phyloP scores from a whole-genome alignment of 352 stramenopile species.

The Peronospora destructor region DNA sequence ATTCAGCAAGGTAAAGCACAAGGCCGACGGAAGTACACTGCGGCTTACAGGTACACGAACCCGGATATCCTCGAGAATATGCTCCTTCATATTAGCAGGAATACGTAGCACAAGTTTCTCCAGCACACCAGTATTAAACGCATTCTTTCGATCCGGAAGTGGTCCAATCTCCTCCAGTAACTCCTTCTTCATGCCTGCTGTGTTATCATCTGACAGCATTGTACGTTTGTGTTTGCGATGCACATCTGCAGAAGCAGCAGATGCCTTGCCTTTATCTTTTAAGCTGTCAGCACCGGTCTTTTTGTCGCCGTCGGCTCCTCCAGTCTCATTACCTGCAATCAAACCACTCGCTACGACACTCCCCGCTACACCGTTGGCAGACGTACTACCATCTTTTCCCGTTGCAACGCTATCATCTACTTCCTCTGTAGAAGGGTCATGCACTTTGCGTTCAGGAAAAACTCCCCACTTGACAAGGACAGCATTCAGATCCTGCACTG shows the following conservation, averaged over 20 bases:
- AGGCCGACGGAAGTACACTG: conserved; percentile 44
- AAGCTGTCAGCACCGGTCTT: conserved; percentile 27
- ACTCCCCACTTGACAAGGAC: conserved; percentile 71
- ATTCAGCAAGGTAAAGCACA: conserved; percentile 80
- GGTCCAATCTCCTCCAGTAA: conserved; percentile 52
- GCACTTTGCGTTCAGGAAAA: conserved; percentile 50
- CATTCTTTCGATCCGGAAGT: conserved; percentile 56
- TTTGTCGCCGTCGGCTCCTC: conserved; percentile 37
- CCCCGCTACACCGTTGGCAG: conserved; percentile 23
- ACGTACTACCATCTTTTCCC: conserved; percentile 15
- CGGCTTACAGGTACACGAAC: conserved; percentile 49
- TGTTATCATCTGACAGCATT: conserved; percentile 32
- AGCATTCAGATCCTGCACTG: conserved; percentile 57
- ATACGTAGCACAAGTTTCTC: conserved; percentile 78
- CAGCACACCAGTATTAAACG: conserved; percentile 65
- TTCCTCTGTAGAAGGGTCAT: conserved; percentile 24
- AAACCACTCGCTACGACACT: conserved; percentile 3
- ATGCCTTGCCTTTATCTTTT: conserved; percentile 42
- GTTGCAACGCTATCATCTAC: conserved; percentile 17
- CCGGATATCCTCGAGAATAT: conserved; percentile 58
- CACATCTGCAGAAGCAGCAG: conserved; percentile 23
- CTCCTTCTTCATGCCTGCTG: conserved; percentile 39
- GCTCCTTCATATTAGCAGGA: conserved; percentile 51
- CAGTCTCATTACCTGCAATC: conserved; percentile 12
- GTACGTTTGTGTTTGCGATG: conserved; percentile 58